Evolutionary conservation across 139 green algal genomes (phyloP).

Genomic region (Picochlorum sp.): DNA sequence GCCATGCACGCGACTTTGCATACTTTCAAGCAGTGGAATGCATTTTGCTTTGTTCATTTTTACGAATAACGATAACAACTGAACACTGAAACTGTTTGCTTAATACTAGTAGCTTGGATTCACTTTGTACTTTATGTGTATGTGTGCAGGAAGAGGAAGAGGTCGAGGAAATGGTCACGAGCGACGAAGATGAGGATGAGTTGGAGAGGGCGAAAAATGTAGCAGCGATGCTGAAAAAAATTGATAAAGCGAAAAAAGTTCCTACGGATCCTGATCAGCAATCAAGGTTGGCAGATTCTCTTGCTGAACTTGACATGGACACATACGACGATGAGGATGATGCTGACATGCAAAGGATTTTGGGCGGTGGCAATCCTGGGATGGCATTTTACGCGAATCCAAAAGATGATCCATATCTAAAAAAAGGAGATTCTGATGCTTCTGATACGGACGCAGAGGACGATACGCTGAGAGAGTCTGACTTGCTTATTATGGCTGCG

Average conservation of each 20-base stretch:
- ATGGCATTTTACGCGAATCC: constrained; percentile 32
- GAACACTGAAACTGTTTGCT: neutral
- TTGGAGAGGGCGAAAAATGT: constrained; percentile 16
- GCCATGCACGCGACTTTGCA: too few relatives aligned
- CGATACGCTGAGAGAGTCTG: constrained; percentile 38
- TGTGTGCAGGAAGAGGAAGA: constrained; percentile 1
- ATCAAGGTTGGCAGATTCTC: neutral
- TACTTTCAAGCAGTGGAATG: too few relatives aligned
- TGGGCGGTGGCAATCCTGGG: constrained; percentile 21
- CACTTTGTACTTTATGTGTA: neutral
- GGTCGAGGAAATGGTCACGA: neutral
- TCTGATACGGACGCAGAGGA: constrained; percentile 43
- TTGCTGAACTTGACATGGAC: constrained; percentile 95
- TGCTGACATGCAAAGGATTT: neutral
- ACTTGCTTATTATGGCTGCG: constrained; percentile 83
- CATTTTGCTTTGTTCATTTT: too few relatives aligned
- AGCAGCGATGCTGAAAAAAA: constrained; percentile 1
- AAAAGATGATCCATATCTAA: constrained; percentile 24
- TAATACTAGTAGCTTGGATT: neutral
- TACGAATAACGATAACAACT: neutral
- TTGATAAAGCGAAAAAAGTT: neutral
- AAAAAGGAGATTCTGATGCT: neutral
- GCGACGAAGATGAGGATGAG: constrained; percentile 10
- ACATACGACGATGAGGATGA: constrained; percentile 75
- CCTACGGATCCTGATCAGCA: neutral